Evolutionary conservation across 2,329 filamentous ascomycete genomes (phyloP).

Genomic region (Cladophialophora yegresii): DNA sequence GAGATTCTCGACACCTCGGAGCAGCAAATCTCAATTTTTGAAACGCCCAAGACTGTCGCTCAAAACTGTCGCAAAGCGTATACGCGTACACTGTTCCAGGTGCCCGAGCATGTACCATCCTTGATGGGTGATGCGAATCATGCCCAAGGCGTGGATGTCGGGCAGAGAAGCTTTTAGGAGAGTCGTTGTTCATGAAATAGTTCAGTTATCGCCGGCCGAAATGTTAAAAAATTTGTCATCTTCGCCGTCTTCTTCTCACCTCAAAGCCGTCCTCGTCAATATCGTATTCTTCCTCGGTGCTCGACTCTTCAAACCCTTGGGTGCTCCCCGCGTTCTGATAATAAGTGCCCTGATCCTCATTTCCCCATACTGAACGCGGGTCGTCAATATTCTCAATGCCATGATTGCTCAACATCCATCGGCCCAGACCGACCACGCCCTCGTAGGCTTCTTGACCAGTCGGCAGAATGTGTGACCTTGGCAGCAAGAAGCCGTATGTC

Average conservation of each 20-base stretch:
- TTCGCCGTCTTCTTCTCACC: constrained; percentile 14
- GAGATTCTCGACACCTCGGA: neutral
- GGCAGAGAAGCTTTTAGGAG: neutral
- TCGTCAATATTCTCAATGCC: constrained; percentile 33
- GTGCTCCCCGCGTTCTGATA: neutral
- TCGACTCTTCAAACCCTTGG: neutral
- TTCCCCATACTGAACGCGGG: constrained; percentile 26
- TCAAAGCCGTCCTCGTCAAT: constrained; percentile 14
- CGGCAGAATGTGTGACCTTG: constrained; percentile 81
- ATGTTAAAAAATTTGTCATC: constrained; percentile 5
- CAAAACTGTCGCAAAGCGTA: neutral
- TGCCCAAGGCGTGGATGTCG: neutral
- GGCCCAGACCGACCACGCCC: constrained; percentile 79
- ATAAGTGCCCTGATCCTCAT: constrained; percentile 1
- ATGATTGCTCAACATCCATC: constrained; percentile 64
- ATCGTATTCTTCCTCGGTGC: constrained; percentile 9
- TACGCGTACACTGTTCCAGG: neutral
- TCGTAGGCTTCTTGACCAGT: constrained; percentile 85
- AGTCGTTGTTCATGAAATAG: neutral
- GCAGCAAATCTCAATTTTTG: neutral
- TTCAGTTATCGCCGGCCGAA: neutral
- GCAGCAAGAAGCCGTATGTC: constrained; percentile 89
- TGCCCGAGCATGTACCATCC: neutral
- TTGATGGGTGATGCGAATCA: no score
- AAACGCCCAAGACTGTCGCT: neutral